Conservation (phyloP, 108 stramenopile species). For the Asterionellopsis glacialis region DNA sequence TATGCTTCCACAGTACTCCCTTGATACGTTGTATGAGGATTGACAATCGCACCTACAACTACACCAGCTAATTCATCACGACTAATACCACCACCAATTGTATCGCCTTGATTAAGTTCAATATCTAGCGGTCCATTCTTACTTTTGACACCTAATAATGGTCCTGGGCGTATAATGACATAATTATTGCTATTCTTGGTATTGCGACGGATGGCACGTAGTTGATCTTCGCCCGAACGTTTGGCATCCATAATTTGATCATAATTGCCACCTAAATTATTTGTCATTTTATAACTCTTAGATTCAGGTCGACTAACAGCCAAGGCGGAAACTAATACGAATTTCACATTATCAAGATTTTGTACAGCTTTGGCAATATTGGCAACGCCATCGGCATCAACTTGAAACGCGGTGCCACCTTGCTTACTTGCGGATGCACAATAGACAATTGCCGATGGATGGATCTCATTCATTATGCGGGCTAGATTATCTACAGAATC, state of each 20-base stretch:
- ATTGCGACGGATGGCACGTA: neutral
- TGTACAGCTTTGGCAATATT: conserved; percentile 15
- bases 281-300: conserved; percentile 20
- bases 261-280: conserved; percentile 16
- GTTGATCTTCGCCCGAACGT: conserved; percentile 7
- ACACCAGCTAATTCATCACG: conserved; percentile 28
- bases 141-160: conserved; percentile 14
- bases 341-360: conserved; percentile 10
- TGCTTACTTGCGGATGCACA: conserved; percentile 25
- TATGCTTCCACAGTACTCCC: neutral
- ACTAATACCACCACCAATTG: conserved; percentile 17
- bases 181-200: conserved; percentile 13
- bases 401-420: conserved; percentile 10
- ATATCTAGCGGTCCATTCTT: conserved; percentile 21
- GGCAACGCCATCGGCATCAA: conserved; percentile 15
- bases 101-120: conserved; percentile 32
- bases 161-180: conserved; percentile 27
- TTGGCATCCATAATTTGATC: conserved; percentile 19
- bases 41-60: conserved; percentile 9
- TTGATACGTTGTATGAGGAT: no score
- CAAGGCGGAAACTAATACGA: conserved; percentile 22
- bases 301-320: conserved; percentile 21
- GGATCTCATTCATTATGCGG: neutral
- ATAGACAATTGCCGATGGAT: conserved; percentile 18
- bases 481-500: neutral